Evolutionary conservation across 2,329 filamentous ascomycete genomes (phyloP).

Genomic region (Aspergillus pseudoglaucus): DNA sequence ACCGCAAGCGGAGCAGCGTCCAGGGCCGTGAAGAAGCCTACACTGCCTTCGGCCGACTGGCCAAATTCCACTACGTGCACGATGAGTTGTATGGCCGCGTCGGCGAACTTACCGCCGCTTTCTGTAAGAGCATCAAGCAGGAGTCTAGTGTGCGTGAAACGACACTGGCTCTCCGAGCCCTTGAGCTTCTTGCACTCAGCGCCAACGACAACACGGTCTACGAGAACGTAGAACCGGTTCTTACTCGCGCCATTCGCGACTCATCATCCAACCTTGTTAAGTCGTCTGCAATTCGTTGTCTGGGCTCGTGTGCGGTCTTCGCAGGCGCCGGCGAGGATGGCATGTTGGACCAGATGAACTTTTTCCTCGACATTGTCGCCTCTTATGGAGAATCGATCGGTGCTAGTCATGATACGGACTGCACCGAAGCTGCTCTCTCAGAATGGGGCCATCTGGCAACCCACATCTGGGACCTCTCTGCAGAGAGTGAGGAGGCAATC

Average conservation of each 20-base stretch:
- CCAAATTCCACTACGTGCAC: conserved; percentile 63
- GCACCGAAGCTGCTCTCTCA: conserved; percentile 68
- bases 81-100: conserved; percentile 55
- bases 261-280: conserved; percentile 60
- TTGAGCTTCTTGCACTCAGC: conserved; percentile 64
- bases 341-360: conserved; percentile 65
- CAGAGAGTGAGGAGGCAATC: conserved; percentile 63
- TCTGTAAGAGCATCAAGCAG: conserved; percentile 64
- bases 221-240: conserved; percentile 50
- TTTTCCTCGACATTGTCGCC: conserved; percentile 68
- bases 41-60: conserved; percentile 54
- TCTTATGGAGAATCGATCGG: conserved; percentile 69
- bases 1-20: conserved; percentile 71
- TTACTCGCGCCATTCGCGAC: conserved; percentile 61
- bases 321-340: conserved; percentile 65
- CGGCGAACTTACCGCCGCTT: conserved; percentile 56
- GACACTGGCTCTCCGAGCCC: conserved; percentile 62
- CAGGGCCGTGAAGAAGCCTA: conserved; percentile 63
- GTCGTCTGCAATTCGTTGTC: conserved; percentile 63
- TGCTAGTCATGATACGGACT: conserved; percentile 61
- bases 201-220: conserved; percentile 61
- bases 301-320: conserved; percentile 67
- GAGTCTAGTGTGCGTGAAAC: conserved; percentile 65
- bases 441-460: conserved; percentile 77
- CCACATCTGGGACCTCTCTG: conserved; percentile 66